Evolutionary conservation across 805 yeast species (phyloP), one percentile per base, ranked within the genome.

Genomic region (Ascoidea asiatica): DNA sequence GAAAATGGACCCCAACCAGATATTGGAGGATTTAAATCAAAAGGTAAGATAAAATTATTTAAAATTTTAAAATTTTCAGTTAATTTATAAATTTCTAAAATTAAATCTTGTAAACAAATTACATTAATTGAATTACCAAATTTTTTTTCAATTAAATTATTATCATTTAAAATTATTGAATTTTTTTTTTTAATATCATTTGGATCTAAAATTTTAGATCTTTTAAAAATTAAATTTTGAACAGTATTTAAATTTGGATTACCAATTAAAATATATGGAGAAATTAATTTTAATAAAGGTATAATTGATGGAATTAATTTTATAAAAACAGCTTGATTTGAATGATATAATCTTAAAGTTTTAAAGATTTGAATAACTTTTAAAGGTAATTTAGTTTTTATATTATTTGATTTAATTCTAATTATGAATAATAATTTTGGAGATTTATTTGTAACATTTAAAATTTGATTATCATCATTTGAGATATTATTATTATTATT

Each of bases 41-140:
- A 82, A 37, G 94, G 92, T 47, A 72, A 69, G 54, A 84, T 58
- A 70, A 86, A 83, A 53, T 69, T 66, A 48, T 72, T 66, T 46
- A 77, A 75, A 22, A 62, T 62, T 53, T 77, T 75, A 66, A 84
- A 84, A 49, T 71, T 64, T 21, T 76, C 85, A 18, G 87, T 83
- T 52, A 81, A 55, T 17, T 77, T 59, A 19, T 66, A 68, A 44
- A 84, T 69, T 62, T 83, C 90, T 56, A 79, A 86, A 44, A 84
- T 74, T 46, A 84, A 68, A 62, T 84, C 94, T 65, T 84, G 92
- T 18, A 81, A 72, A 74, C 94, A 84, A 50, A 84, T 77, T 48
- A 81, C 65, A 22, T 90, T 88, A n/a, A n/a, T n/a, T 44, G 67
- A 64, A 6, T 80, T 83, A 38, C 81, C 81, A 49, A 84, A 68